Base-by-base conservation (phyloP, 2,329 filamentous ascomycete genomes). In the Epichloe amarillans region DNA sequence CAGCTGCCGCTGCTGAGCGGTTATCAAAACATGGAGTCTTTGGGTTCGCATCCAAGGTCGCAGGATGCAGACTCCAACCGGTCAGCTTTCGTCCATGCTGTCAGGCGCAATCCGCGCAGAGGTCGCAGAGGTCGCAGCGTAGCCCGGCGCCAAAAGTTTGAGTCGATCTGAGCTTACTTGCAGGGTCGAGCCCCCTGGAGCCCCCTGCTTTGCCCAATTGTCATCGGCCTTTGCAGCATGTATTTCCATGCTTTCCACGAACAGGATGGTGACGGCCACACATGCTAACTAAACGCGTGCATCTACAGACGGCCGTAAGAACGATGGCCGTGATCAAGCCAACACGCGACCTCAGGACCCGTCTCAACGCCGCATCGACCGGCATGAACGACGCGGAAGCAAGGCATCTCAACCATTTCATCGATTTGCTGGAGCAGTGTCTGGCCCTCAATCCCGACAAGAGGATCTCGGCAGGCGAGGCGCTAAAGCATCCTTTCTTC, bases 401-500 rank as follows among this genome's bases (percentile, higher is more conserved):
- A 39, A 85, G 83, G 64, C 88, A 96, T 60, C 71, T 96, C 54
- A 83, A 84, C 53, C 75, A 84, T 49, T 95, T 98, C 66, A 76
- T 88, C 58, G 90, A 97, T 66, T 71, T 98, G 46, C 70, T 98
- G 52, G 90, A 95, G 62, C 84, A 86, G 50, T 97, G 90, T 64
- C 73, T 98, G 56, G 82, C 84, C 52, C 76, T 97, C 56, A 95
- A 97, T 62, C 88, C 91, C 1, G 90, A 95, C 65, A 95, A 94
- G 73, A 80, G 93, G 55, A 86, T 93, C 61, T 91, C 86, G 45
- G 87, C 93, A 0, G 73, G 77, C 14, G 90, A 97, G 61, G 93
- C 93, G 46, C 71, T 97, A 59, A 84, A 82, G 62, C 91, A 97
- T 71, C 86, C 86, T 1, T 97, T 97, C 67, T 88, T 97, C 59